Conservation (phyloP, 495 filamentous ascomycete species). For the Aspergillus cristatus region DNA sequence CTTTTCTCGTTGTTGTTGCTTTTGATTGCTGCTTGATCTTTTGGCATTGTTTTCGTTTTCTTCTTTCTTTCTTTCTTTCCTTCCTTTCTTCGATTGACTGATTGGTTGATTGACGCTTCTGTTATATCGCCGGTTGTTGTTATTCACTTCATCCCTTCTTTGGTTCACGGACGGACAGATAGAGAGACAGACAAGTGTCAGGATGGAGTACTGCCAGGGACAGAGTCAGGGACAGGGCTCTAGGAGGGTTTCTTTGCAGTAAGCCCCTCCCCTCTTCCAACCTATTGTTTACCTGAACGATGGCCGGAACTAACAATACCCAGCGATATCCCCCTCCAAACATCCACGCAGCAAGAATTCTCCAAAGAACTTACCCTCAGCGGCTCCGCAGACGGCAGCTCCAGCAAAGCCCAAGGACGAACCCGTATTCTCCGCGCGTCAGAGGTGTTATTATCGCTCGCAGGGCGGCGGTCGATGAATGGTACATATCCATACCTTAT, state of each 20-base stretch:
- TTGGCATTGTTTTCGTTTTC: neutral
- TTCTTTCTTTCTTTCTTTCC: neutral
- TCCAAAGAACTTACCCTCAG: conserved; percentile 12
- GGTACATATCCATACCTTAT: too few species aligned
- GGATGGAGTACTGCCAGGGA: too few species aligned
- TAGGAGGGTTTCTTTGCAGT: neutral
- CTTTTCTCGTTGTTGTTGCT: neutral
- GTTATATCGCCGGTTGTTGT: too few species aligned
- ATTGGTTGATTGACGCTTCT: too few species aligned
- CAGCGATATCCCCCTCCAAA: conserved; percentile 5
- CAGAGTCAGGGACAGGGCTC: too few species aligned
- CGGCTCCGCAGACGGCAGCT: conserved; percentile 5
- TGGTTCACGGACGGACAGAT: too few species aligned
- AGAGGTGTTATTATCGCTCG: conserved; percentile 15
- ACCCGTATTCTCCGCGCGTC: conserved; percentile 14
- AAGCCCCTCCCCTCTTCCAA: neutral
- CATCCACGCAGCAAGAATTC: conserved; percentile 7
- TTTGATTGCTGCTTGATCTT: neutral
- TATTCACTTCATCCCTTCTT: too few species aligned
- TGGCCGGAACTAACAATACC: neutral
- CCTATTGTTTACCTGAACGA: neutral
- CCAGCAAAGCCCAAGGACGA: conserved; percentile 9
- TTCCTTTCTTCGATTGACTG: too few species aligned
- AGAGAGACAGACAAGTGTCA: too few species aligned
- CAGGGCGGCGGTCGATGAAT: conserved; percentile 12